Evolutionary conservation across 495 filamentous ascomycete genomes (phyloP).

Genomic region (Cryomyces minteri): DNA sequence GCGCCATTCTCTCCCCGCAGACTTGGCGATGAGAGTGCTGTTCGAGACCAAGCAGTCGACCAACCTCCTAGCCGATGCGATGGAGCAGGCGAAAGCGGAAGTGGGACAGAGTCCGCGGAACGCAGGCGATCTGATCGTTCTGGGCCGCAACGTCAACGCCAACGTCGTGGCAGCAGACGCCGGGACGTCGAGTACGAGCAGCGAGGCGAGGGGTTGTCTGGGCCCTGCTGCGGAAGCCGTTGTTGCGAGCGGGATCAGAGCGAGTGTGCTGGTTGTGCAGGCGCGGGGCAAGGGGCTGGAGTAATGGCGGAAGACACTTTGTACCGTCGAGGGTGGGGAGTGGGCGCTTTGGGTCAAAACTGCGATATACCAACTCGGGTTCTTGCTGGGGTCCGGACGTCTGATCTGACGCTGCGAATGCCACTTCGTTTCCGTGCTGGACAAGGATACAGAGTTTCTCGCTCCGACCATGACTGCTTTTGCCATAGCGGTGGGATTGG

Average conservation of each 20-base stretch:
- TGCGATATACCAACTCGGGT: no score
- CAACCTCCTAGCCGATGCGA: conserved; percentile 16
- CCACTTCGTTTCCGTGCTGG: no score
- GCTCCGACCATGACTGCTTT: not conserved
- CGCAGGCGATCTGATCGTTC: conserved; percentile 59
- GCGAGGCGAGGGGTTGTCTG: conserved; percentile 40
- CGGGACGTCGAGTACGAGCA: conserved; percentile 13
- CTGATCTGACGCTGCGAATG: no score
- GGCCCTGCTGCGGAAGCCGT: conserved; percentile 49
- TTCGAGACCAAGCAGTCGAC: conserved; percentile 23
- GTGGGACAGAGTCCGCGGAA: conserved; percentile 44
- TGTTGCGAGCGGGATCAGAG: conserved; percentile 38
- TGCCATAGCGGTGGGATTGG: no score
- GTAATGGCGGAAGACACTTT: not conserved
- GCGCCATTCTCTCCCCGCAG: conserved; percentile 38
- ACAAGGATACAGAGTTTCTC: not conserved
- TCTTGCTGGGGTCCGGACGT: no score
- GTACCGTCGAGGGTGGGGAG: no score
- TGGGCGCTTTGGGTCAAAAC: no score
- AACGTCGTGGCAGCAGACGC: conserved; percentile 12
- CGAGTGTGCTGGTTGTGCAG: conserved; percentile 65
- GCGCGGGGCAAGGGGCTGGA: conserved; percentile 18
- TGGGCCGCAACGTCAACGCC: conserved; percentile 33
- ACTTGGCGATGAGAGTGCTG: conserved; percentile 40
- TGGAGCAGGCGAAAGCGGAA: conserved; percentile 33